A percentile compares a stretch with the other conserved stretches of the same genome.
phyloP scores from a whole-genome alignment of 139 green algal species.

The Dunaliella primolecta region DNA sequence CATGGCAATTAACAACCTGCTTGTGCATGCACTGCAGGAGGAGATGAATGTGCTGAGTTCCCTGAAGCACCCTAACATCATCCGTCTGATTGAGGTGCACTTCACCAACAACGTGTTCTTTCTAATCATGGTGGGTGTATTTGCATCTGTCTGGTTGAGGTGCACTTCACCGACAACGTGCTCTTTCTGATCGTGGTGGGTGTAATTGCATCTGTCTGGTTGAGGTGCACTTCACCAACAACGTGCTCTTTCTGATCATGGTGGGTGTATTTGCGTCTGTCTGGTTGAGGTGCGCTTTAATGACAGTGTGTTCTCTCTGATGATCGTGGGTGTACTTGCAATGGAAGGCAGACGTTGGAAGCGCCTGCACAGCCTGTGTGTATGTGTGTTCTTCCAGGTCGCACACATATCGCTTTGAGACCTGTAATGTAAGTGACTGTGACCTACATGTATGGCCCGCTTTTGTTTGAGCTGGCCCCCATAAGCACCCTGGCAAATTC shows the following conservation, averaged over 20 bases:
- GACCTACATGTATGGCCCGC: too few species aligned
- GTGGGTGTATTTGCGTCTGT: conserved; percentile 32
- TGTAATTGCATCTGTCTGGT: conserved; percentile 47
- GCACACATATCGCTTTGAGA: too few species aligned
- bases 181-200: conserved; percentile 72
- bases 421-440: too few species aligned
- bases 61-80: conserved; percentile 73
- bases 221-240: conserved; percentile 50
- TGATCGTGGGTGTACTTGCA: conserved; percentile 47
- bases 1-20: too few species aligned
- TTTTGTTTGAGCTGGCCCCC: too few species aligned
- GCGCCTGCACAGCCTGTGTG: too few species aligned
- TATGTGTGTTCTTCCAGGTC: too few species aligned
- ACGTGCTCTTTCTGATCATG: conserved; percentile 74
- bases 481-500: too few species aligned
- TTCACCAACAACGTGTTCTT: conserved; percentile 58
- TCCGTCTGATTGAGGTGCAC: conserved; percentile 56
- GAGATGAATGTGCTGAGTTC: conserved; percentile 64
- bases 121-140: conserved; percentile 58
- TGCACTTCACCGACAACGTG: conserved; percentile 46
- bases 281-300: conserved; percentile 57
- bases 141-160: conserved; percentile 55
- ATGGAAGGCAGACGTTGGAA: too few species aligned
- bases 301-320: conserved; percentile 59
- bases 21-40: too few species aligned